Evolutionary conservation across 768 basidiomycete species (phyloP).

Genomic region (Macrocybe gigantea): DNA sequence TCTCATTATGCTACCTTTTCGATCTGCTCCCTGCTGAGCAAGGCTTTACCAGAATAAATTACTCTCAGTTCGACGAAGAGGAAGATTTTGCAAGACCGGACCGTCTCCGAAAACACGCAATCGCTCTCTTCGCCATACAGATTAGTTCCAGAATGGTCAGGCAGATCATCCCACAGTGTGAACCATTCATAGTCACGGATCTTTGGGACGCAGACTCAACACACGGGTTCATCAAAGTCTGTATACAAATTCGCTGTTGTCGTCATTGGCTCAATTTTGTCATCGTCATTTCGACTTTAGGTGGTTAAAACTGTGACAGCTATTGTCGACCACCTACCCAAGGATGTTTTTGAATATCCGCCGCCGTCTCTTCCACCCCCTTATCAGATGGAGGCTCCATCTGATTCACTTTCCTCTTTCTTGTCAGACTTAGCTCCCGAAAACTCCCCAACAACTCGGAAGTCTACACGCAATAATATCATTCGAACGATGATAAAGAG

Average conservation of each 20-base stretch:
- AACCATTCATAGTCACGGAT: constrained; percentile 88
- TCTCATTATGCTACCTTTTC: constrained; percentile 93
- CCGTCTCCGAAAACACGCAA: constrained; percentile 83
- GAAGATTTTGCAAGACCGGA: constrained; percentile 68
- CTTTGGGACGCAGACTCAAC: constrained; percentile 88
- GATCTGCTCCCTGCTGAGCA: constrained; percentile 75
- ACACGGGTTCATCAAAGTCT: constrained; percentile 91
- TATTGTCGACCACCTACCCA: constrained; percentile 72
- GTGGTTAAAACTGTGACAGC: constrained; percentile 86
- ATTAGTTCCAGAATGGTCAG: constrained; percentile 59
- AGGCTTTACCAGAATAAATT: constrained; percentile 51
- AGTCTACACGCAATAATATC: constrained; percentile 68
- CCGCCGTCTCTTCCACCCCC: constrained; percentile 53
- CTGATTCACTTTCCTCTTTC: constrained; percentile 57
- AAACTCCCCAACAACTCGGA: constrained; percentile 49
- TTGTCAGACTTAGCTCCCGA: constrained; percentile 34
- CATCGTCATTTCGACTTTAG: constrained; percentile 30
- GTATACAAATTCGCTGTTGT: constrained; percentile 13
- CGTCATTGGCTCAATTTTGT: background rate
- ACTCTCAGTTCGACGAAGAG: constrained; percentile 61
- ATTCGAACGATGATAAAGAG: constrained; percentile 90
- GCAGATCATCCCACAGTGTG: constrained; percentile 60
- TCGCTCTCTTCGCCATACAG: constrained; percentile 88
- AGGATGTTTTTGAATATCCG: constrained; percentile 58
- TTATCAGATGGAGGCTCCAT: constrained; percentile 24